Percentiles rank a stretch among this genome's conserved stretches.
Conservation (phyloP, 2,329 filamentous ascomycete genomes). For the Chrysoporthe cubensis region DNA sequence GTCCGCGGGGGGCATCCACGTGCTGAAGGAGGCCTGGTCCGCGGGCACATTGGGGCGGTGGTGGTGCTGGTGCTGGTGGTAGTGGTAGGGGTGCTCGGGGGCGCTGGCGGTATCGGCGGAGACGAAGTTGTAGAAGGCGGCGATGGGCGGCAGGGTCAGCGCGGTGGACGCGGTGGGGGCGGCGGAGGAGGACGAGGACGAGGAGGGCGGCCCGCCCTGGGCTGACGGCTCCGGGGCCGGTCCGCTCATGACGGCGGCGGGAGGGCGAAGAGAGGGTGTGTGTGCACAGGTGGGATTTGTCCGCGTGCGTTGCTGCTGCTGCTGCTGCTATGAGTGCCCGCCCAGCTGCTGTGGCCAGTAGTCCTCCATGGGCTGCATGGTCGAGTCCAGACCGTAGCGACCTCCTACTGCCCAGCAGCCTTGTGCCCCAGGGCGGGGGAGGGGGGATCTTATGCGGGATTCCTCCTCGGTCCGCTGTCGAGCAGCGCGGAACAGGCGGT, state of each 20-base stretch:
- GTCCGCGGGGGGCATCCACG: slow-evolving; percentile 24
- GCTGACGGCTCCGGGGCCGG: not conserved
- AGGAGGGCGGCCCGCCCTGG: slow-evolving; percentile 6
- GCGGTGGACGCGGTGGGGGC: not conserved
- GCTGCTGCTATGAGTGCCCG: not conserved
- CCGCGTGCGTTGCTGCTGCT: not conserved
- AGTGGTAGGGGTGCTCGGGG: not conserved
- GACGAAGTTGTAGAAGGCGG: slow-evolving; percentile 77
- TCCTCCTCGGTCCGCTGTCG: no score
- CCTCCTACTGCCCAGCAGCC: no score
- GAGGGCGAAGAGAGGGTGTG: not conserved
- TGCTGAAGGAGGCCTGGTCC: slow-evolving; percentile 24
- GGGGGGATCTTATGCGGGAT: no score
- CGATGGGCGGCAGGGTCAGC: slow-evolving; percentile 63
- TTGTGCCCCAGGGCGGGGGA: no score
- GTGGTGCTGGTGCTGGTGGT: not conserved
- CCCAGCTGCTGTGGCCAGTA: slow-evolving; percentile 3
- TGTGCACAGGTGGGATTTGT: not conserved
- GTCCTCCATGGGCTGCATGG: slow-evolving; percentile 1
- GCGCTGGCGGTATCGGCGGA: slow-evolving; percentile 55
- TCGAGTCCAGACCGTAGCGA: not conserved
- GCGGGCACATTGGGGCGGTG: not conserved
- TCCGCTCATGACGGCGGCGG: not conserved
- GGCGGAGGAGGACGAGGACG: not conserved
- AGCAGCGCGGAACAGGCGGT: no score